Conservation (phyloP, 1,284 basidiomycete genomes). For the Apiotrichum akiyoshidainum region DNA sequence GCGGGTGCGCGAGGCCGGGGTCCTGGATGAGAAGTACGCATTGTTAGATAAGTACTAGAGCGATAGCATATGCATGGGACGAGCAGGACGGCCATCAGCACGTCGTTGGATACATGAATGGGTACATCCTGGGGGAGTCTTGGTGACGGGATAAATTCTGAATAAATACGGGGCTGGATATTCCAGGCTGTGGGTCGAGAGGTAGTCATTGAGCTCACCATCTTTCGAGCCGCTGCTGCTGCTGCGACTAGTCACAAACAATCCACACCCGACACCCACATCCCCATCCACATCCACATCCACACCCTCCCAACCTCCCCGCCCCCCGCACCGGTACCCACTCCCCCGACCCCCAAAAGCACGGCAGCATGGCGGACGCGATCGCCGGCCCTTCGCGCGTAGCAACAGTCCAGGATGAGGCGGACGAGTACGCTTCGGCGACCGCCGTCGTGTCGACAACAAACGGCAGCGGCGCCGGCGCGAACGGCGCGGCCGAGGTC, state of each 20-base stretch:
- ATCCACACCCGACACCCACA: background rate
- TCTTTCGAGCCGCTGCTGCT: background rate
- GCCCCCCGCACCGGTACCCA: background rate
- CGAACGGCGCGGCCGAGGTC: too few species aligned
- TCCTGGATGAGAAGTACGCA: constrained; percentile 42
- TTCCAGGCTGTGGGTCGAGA: background rate
- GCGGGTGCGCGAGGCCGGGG: constrained; percentile 37
- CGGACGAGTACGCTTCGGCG: constrained; percentile 17
- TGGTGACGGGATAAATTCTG: background rate
- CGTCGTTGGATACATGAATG: background rate
- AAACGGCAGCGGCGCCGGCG: background rate
- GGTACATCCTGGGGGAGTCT: background rate
- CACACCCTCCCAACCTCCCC: background rate
- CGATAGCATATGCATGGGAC: background rate
- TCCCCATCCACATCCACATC: background rate
- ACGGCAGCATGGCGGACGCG: constrained; percentile 7
- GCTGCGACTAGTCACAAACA: background rate
- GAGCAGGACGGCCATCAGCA: too few species aligned
- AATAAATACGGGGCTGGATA: background rate
- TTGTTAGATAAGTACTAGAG: constrained; percentile 23
- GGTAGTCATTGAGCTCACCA: background rate
- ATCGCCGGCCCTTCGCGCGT: constrained; percentile 21
- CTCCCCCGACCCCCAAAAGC: constrained; percentile 1
- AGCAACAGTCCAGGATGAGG: constrained; percentile 26
- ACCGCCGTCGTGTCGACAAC: constrained; percentile 5